Conservation (phyloP, 768 basidiomycete genomes). For the Grammothele lineata region DNA sequence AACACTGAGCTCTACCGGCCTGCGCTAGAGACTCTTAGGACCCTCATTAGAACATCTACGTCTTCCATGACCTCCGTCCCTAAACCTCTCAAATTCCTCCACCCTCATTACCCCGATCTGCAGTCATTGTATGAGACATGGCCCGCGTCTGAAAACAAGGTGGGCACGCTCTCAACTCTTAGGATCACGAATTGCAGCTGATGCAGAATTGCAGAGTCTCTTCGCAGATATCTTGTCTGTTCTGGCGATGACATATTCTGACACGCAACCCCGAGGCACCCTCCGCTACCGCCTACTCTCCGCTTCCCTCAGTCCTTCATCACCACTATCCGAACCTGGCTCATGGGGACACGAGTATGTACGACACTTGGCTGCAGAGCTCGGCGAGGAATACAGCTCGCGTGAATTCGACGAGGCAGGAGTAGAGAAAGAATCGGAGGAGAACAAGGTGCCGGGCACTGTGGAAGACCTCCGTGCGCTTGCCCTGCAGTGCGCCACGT, state of each 20-base stretch:
- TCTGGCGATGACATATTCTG: conserved; percentile 99
- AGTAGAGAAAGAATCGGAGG: conserved; percentile 18
- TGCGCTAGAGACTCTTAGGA: conserved; percentile 90
- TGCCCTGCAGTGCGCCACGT: conserved; percentile 80
- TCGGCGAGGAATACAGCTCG: conserved; percentile 84
- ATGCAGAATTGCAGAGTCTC: conserved; percentile 55
- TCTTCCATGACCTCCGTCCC: conserved; percentile 99
- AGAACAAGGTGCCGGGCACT: conserved; percentile 44
- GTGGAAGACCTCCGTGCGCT: conserved; percentile 73
- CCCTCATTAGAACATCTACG: conserved; percentile 92
- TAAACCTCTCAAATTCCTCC: conserved; percentile 96
- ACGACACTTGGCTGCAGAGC: conserved; percentile 91
- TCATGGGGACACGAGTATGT: conserved; percentile 99
- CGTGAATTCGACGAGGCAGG: conserved; percentile 54
- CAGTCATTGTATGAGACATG: conserved; percentile 82
- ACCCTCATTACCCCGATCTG: conserved; percentile 87
- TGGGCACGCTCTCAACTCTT: conserved; percentile 24
- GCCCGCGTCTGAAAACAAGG: conserved; percentile 75
- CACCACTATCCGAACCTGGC: conserved; percentile 82
- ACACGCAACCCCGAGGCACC: conserved; percentile 94
- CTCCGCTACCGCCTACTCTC: conserved; percentile 89
- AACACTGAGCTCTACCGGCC: conserved; percentile 81
- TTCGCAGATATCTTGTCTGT: conserved; percentile 98
- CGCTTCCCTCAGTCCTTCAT: conserved; percentile 57
- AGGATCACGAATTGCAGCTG: background rate